Evolutionary conservation across 179 eudicot species (phyloP).

Genomic region (Nepenthes alata): DNA sequence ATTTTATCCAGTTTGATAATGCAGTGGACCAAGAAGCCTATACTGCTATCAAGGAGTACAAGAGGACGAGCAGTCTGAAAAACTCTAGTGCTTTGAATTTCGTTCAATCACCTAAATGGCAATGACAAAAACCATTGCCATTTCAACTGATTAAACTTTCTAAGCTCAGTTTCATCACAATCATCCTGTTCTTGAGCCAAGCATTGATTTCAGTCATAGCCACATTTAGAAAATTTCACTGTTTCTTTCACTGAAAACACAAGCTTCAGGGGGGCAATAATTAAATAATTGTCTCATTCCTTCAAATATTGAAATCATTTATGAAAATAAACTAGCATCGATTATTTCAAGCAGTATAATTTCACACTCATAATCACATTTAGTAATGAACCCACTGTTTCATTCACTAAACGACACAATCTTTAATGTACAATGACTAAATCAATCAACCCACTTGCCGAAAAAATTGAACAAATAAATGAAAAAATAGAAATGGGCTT

Average conservation of each 20-base stretch:
- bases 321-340: background rate
- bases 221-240: background rate
- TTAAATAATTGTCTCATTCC: background rate
- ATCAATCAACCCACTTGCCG: background rate
- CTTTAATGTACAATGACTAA: background rate
- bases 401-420: background rate
- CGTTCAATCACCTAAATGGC: background rate
- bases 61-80: too few species aligned
- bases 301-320: background rate
- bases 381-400: background rate
- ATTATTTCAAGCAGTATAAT: slow-evolving; percentile 1
- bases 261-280: slow-evolving; percentile 1
- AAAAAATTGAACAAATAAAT: background rate
- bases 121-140: background rate
- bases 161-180: slow-evolving; percentile 4
- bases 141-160: background rate
- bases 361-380: background rate
- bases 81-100: background rate
- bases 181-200: background rate
- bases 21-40: too few species aligned
- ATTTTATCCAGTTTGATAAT: too few species aligned
- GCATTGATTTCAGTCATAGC: slow-evolving; percentile 3
- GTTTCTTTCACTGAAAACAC: background rate
- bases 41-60: too few species aligned
- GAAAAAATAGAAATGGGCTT: background rate